phyloP scores from a whole-genome alignment of 352 stramenopile species.

The Aphanomyces invadans region DNA sequence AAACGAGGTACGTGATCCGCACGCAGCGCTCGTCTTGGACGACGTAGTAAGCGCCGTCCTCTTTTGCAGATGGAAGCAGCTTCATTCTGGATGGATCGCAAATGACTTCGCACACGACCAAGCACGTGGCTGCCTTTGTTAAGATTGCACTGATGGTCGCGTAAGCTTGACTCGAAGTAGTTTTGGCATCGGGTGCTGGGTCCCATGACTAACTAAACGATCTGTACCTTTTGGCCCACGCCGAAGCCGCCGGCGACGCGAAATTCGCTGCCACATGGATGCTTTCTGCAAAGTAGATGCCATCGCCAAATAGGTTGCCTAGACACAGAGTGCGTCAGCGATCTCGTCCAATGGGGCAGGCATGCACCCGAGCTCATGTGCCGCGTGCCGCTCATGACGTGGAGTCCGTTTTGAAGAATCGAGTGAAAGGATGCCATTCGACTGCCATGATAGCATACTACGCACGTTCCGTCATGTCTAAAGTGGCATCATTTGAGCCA shows the following conservation, averaged over 20 bases:
- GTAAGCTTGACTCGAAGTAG: too few relatives aligned
- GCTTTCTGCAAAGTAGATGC: conserved; percentile 24
- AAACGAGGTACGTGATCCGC: conserved; percentile 14
- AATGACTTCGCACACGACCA: conserved; percentile 19
- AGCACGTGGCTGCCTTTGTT: conserved; percentile 1
- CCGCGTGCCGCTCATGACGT: conserved; percentile 22
- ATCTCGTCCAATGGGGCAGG: not conserved
- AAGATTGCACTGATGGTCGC: conserved; percentile 10
- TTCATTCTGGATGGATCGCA: not conserved
- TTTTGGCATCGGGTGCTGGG: too few relatives aligned
- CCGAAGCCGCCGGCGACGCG: not conserved
- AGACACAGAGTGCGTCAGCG: not conserved
- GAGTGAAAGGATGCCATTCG: conserved; percentile 17
- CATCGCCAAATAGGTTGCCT: conserved; percentile 24
- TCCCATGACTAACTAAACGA: too few relatives aligned
- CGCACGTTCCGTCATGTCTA: too few relatives aligned
- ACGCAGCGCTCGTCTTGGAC: conserved; percentile 5
- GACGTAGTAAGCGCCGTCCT: conserved; percentile 4
- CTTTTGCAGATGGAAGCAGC: not conserved
- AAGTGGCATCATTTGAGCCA: not conserved
- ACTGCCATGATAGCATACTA: conserved; percentile 23
- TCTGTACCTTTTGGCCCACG: conserved; percentile 17
- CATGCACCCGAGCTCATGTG: conserved; percentile 24
- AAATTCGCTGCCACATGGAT: conserved; percentile 15
- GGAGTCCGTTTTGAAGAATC: conserved; percentile 24